Percentiles rank a stretch among this genome's conserved stretches.
phyloP scores from a whole-genome alignment of 345 rosid species.

The Boechera stricta region DNA sequence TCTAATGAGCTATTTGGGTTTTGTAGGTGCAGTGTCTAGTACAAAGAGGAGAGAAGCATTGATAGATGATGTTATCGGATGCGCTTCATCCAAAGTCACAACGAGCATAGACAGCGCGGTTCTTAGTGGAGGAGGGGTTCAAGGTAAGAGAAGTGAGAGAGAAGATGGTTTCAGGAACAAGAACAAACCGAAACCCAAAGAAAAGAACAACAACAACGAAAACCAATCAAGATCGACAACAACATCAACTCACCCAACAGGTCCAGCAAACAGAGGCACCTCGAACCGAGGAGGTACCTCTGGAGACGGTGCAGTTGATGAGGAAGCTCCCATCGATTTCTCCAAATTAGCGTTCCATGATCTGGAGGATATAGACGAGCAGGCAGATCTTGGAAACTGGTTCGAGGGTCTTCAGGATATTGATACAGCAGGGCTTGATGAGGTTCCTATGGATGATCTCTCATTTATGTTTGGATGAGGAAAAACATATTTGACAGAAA shows the following conservation, averaged over 20 bases:
- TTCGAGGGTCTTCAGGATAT: slow-evolving; percentile 78
- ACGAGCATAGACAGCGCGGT: slow-evolving; percentile 52
- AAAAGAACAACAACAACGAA: slow-evolving; percentile 49
- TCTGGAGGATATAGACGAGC: slow-evolving; percentile 59
- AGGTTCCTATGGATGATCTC: slow-evolving; percentile 95
- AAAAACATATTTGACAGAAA: slow-evolving; percentile 10
- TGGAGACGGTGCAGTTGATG: slow-evolving; percentile 51
- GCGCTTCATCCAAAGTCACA: slow-evolving; percentile 75
- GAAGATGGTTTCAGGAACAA: slow-evolving; percentile 49
- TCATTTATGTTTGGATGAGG: slow-evolving; percentile 46
- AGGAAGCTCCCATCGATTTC: slow-evolving; percentile 54
- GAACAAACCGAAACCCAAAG: slow-evolving; percentile 68
- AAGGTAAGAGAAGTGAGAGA: slow-evolving; percentile 64
- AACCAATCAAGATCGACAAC: slow-evolving; percentile 50
- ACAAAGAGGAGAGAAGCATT: slow-evolving; percentile 66
- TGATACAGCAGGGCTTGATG: slow-evolving; percentile 75
- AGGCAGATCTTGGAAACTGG: slow-evolving; percentile 69
- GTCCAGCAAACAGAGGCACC: slow-evolving; percentile 43
- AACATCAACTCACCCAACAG: slow-evolving; percentile 47
- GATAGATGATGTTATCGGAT: slow-evolving; percentile 72
- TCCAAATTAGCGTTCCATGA: slow-evolving; percentile 57
- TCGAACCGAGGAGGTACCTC: slow-evolving; percentile 39
- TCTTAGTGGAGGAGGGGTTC: slow-evolving; percentile 56
- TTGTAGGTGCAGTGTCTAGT: slow-evolving; percentile 76
- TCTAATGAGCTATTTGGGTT: slow-evolving; percentile 28